phyloP scores from a whole-genome alignment of 1,284 basidiomycete species.

The Trametes hirsuta region DNA sequence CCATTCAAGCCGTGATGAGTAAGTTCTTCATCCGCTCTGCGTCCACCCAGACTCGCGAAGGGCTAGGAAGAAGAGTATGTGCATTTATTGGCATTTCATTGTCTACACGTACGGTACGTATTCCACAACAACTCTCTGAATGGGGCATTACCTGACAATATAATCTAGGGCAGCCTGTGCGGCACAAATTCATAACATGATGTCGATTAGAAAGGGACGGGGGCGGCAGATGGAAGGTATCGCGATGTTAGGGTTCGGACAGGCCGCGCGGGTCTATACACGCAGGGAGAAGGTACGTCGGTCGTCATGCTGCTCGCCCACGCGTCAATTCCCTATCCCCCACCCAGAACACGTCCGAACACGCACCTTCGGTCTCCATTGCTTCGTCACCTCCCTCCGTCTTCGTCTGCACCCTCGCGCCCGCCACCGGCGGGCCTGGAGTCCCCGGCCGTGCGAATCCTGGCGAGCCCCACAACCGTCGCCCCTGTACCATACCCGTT shows the following conservation, averaged over 20 bases:
- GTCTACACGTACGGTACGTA: conserved; percentile 24
- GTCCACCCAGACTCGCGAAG: neutral
- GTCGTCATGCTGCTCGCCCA: conserved; percentile 8
- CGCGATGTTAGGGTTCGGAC: conserved; percentile 11
- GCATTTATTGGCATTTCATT: conserved; percentile 6
- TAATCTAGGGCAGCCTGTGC: conserved; percentile 20
- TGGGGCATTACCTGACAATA: conserved; percentile 20
- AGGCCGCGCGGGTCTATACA: neutral
- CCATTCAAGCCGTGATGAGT: no score
- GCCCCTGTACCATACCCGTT: conserved; percentile 9
- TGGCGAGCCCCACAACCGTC: conserved; percentile 31
- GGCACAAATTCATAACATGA: conserved; percentile 4
- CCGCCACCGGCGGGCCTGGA: conserved; percentile 1
- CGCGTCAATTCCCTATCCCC: neutral
- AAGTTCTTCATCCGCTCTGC: no score
- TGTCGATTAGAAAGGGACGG: neutral
- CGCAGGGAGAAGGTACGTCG: conserved; percentile 12
- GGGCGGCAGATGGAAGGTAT: neutral
- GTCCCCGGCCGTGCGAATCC: conserved; percentile 20
- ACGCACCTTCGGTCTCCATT: conserved; percentile 25
- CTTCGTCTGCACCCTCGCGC: neutral
- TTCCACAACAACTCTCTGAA: conserved; percentile 7
- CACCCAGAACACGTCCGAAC: neutral
- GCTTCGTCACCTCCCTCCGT: conserved; percentile 5
- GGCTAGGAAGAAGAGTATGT: neutral